Base-by-base conservation (phyloP, 2,329 filamentous ascomycete species). In the Lachnellula arida region DNA sequence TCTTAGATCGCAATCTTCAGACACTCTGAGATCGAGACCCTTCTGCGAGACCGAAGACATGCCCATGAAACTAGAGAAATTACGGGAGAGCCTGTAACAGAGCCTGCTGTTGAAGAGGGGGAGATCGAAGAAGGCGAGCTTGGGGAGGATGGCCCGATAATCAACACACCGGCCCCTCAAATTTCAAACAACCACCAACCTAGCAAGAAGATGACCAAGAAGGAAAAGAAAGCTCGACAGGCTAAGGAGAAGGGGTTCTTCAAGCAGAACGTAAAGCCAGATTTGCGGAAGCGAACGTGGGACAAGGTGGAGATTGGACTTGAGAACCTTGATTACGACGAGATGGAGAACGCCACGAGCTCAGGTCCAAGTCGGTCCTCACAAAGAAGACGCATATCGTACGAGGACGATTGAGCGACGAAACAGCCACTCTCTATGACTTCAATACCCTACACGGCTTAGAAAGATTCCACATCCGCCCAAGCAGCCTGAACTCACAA, bases 1-100 rank as follows among this genome's bases (percentile, higher is more conserved):
- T 46, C 5, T 4, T 32, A 97, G 75, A 90, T 97, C 63, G 83
- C 84, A 52, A 93, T 96, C 59, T 97, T 97, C 70, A 81, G 92
- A 59, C 90, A 95, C 68, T 93, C 89, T 2, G 93, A 97, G 71
- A 81, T 96, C 22, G 86, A 94, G 67, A 74, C 82, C 12, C 75
- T 96, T 40, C 75, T 89, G 25, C 82, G 82, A 59, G 75, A 79
- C 57, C 69, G 75, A 70, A 55, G 71, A 62, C 61, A 68, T 63
- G 60, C 53, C 43, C 44, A 64, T 49, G 61, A 63, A 56, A 58
- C 60, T 5, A 61, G 49, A 40, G 55, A 40, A 8, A 35, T 51
- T 56, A 44, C 54, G 43, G 42, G n/a, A 42, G 48, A 32, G 52
- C 37, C 25, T 49, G 22, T 5, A 51, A 12, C 23, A 25, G 57